These are phyloP conservation scores for Cytidiella melzeri DNA, from an alignment of 768 basidiomycete species.

Conservation along the genomic window DNA sequence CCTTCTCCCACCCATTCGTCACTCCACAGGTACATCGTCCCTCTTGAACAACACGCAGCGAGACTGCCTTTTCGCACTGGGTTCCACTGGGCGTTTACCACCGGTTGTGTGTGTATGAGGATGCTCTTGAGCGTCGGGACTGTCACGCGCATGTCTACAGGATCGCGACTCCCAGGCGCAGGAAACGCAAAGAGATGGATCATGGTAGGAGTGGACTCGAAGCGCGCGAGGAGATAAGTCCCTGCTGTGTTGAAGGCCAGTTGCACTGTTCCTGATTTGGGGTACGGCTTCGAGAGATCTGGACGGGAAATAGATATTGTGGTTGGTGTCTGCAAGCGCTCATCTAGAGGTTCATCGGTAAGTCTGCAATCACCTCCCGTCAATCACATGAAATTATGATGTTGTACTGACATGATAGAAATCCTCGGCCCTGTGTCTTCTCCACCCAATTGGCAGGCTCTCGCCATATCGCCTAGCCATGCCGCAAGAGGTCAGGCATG, in stretches of 20 bases:
- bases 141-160: slow-evolving; percentile 20
- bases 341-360: slow-evolving; percentile 41
- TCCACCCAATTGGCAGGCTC: slow-evolving; percentile 85
- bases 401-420: slow-evolving; percentile 68
- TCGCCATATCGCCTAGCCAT: slow-evolving; percentile 67
- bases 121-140: slow-evolving; percentile 58
- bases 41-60: slow-evolving; percentile 58
- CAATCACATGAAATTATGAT: not conserved
- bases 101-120: slow-evolving; percentile 55
- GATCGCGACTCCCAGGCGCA: not conserved
- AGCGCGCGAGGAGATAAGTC: slow-evolving; percentile 64
- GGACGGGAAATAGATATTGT: slow-evolving; percentile 42
- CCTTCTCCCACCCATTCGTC: slow-evolving; percentile 61
- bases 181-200: slow-evolving; percentile 15
- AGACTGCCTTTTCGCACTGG: slow-evolving; percentile 66
- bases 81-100: slow-evolving; percentile 74
- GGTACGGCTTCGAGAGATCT: slow-evolving; percentile 57
- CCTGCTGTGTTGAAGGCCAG: slow-evolving; percentile 81
- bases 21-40: slow-evolving; percentile 73
- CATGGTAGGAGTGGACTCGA: slow-evolving; percentile 35
- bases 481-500: no score
- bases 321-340: slow-evolving; percentile 53
- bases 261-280: slow-evolving; percentile 63
- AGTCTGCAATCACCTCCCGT: not conserved
- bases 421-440: slow-evolving; percentile 77